Conservation (phyloP, 495 filamentous ascomycete genomes). For the Astrothelium subdiscretum region DNA sequence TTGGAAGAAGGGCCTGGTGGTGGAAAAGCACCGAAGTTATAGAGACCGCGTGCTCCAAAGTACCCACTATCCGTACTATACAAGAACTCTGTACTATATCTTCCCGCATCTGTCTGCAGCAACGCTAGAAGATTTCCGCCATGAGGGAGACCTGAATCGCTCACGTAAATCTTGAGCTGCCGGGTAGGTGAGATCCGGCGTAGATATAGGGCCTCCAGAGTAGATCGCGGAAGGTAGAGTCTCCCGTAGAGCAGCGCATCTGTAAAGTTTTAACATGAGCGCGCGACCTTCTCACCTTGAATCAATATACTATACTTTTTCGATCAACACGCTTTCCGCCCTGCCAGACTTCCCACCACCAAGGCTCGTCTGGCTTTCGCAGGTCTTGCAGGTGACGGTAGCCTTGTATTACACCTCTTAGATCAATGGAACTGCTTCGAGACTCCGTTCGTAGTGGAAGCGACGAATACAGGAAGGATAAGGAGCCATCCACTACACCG, state of each 20-base stretch:
- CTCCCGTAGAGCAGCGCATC: slow-evolving; percentile 77
- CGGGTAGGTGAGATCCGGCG: slow-evolving; percentile 66
- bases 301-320: slow-evolving; percentile 19
- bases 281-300: background rate
- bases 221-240: slow-evolving; percentile 72
- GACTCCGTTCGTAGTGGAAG: slow-evolving; percentile 49
- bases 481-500: slow-evolving; percentile 78
- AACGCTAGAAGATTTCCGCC: slow-evolving; percentile 68
- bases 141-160: slow-evolving; percentile 58
- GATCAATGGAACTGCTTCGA: slow-evolving; percentile 46
- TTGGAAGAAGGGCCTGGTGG: slow-evolving; percentile 10
- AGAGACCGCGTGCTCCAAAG: slow-evolving; percentile 76
- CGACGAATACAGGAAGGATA: slow-evolving; percentile 84
- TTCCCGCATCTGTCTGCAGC: slow-evolving; percentile 76
- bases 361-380: slow-evolving; percentile 34
- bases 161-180: slow-evolving; percentile 75
- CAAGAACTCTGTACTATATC: slow-evolving; percentile 81
- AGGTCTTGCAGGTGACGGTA: slow-evolving; percentile 56
- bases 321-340: slow-evolving; percentile 33
- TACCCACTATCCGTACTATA: slow-evolving; percentile 87
- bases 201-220: slow-evolving; percentile 78
- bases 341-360: slow-evolving; percentile 42
- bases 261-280: slow-evolving; percentile 4
- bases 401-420: slow-evolving; percentile 53
- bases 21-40: slow-evolving; percentile 85